Evolutionary conservation across 1,284 basidiomycete genomes (phyloP), one percentile per base, ranked within the genome.

Genomic region (Cystobasidium slooffiae): DNA sequence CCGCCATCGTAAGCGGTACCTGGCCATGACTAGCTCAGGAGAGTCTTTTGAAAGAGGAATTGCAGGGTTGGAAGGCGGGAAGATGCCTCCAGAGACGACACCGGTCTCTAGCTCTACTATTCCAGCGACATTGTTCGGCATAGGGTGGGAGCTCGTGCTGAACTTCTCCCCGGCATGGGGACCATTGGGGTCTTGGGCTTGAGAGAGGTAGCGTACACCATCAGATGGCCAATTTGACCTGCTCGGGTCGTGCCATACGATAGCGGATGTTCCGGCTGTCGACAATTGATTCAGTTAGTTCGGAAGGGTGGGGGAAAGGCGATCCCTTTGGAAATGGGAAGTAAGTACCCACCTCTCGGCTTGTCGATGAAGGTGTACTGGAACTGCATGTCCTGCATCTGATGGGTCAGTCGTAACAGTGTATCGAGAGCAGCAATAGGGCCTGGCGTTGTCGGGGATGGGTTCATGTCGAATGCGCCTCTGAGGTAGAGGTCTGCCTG

Each of bases 381-480:
- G 62, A 73, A 73, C 6, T 62, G 52, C 62, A 53, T 56, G 18
- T 73, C 70, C 49, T 65, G 52, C 70, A 73, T 73, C 52, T 46
- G 31, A 52, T 58, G 62, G 20, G 22, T 56, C 46, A 72, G 14
- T 37, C 70, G 47, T 24, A 73, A 51, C 44, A 73, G 63, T 16
- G 63, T 65, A 41, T 66, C 63, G 14, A 73, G 14, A 0, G 63
- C 70, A 9, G 62, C 43, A 6, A 51, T 44, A 1, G 51, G 49
- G 18, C 49, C 55, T 12, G 52, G 62, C 6, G 70, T 18, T 1
- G 70, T 56, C 47, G 62, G 22, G 24, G 44, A 31, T 20, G 62
- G 47, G 18, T 46, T 47, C 70, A 73, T 56, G 46, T 65, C 24
- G 31, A 73, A 51, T 18, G 62, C 62, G 51, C 59, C 70, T 9